These are phyloP conservation scores for Phytophthora macrochlamydospora DNA, from an alignment of 352 stramenopile genomes.

Conservation along the genomic window DNA sequence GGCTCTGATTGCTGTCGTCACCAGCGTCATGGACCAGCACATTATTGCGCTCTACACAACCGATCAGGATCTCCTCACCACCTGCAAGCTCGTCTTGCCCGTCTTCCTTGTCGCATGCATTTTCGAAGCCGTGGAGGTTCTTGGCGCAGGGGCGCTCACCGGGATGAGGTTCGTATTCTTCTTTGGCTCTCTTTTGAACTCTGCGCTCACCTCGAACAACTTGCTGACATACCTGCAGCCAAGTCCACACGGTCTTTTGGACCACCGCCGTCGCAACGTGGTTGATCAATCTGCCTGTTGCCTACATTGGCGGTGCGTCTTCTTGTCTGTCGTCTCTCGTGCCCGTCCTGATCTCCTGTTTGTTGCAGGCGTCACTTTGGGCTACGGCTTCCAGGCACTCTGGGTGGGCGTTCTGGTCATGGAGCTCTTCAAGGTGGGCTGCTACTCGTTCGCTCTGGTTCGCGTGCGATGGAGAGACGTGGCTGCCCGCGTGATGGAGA, in stretches of 20 bases:
- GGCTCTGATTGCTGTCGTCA: constrained; percentile 46
- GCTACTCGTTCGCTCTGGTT: constrained; percentile 48
- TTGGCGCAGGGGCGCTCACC: constrained; percentile 59
- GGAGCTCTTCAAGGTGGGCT: constrained; percentile 67
- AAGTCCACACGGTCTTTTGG: constrained; percentile 69
- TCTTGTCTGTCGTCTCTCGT: neutral
- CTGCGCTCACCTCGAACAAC: neutral
- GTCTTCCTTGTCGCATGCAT: constrained; percentile 68
- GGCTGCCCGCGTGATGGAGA: constrained; percentile 45
- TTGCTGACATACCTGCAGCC: constrained; percentile 20
- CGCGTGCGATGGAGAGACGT: constrained; percentile 57
- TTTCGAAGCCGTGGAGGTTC: constrained; percentile 69
- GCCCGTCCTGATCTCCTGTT: neutral
- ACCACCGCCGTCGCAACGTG: constrained; percentile 69
- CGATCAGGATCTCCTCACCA: constrained; percentile 50
- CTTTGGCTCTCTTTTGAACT: neutral
- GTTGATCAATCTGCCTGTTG: constrained; percentile 67
- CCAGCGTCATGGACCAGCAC: constrained; percentile 47
- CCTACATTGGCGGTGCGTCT: constrained; percentile 47
- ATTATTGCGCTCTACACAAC: constrained; percentile 70
- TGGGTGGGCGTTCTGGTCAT: constrained; percentile 69
- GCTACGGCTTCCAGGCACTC: constrained; percentile 64
- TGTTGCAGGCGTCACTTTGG: constrained; percentile 42
- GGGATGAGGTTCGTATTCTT: constrained; percentile 57
- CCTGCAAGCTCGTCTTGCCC: constrained; percentile 56